Base-by-base conservation (phyloP, 176 grass and related monocot genomes). In the Tillandsia leiboldiana region DNA sequence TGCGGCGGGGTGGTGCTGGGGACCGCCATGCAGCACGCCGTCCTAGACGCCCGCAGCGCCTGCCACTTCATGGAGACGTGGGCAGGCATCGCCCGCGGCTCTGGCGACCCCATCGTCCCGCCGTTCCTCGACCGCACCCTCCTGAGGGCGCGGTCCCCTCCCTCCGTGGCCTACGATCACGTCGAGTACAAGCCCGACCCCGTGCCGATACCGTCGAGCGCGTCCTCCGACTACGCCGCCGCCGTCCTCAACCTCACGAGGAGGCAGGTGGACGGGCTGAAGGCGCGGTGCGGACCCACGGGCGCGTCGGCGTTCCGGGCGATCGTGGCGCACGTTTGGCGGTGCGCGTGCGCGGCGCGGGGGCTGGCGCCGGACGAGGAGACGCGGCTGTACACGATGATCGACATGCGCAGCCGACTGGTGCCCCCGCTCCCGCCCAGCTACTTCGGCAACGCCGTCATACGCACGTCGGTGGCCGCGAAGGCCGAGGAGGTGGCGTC, bases 401-500 rank as follows among this genome's bases (percentile, higher is more conserved):
- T 78, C 12, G 80, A 91, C 77, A 78, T 72, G 26, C 82, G 87
- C 9, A 23, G 58, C 66, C 82, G 86, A 64, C 9, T 82, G n/a
- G 4, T 2, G 2, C 87, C 87, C 33, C 80, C 59, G 68, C 80
- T 90, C n/a, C 87, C 87, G 0, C 1, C 3, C 1, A 65, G 51
- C 0, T 91, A 83, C 65, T 62, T 91, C 6, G 87, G 87, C 52
- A 91, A 87, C 64, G 87, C 80, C 49, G 79, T 81, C 78, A 74
- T 86, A 65, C 80, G 80, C 7, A 82, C 77, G 24, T 83, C 80
- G n/a, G 23, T 57, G 9, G 66, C 51, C 10, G 77, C 80, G 10
- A 83, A 64, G 18, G 72, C 20, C 22, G 62, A 14, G 13, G 83
- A 86, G 13, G 11, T 87, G 9, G 12, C 67, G 0, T 27, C 73